Evolutionary conservation across 305 asterid species (phyloP).

Genomic region (Salvia sclarea): DNA sequence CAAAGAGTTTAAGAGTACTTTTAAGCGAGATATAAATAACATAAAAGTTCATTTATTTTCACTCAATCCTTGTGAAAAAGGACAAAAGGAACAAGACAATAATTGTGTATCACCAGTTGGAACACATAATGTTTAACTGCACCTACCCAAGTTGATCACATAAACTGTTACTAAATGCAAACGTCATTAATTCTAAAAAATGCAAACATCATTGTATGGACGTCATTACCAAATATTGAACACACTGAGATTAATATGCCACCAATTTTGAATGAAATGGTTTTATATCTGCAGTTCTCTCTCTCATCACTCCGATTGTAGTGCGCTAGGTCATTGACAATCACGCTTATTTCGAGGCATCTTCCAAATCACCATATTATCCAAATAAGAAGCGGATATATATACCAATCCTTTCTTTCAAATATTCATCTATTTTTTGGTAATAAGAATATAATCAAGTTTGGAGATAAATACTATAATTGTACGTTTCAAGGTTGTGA

Average conservation of each 20-base stretch:
- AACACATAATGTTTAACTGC: too few species aligned
- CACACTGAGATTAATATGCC: background rate
- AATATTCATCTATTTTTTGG: background rate
- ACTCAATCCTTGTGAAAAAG: background rate
- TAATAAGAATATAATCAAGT: too few species aligned
- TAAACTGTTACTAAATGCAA: background rate
- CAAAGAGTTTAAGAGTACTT: background rate
- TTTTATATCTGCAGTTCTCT: background rate
- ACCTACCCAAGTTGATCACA: background rate
- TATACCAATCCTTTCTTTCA: background rate
- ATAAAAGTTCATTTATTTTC: background rate
- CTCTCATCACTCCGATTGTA: background rate
- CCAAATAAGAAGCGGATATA: too few species aligned
- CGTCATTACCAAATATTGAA: background rate
- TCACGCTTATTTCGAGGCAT: background rate
- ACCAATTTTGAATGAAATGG: too few species aligned
- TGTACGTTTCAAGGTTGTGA: background rate
- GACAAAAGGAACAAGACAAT: background rate
- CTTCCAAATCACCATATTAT: background rate
- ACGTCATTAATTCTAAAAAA: background rate
- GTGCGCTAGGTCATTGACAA: background rate
- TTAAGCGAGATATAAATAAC: background rate
- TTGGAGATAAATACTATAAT: background rate
- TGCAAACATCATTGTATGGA: background rate
- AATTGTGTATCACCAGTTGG: background rate